Base-by-base conservation (phyloP, 2,329 filamentous ascomycete species). In the Mariannaea sp. region DNA sequence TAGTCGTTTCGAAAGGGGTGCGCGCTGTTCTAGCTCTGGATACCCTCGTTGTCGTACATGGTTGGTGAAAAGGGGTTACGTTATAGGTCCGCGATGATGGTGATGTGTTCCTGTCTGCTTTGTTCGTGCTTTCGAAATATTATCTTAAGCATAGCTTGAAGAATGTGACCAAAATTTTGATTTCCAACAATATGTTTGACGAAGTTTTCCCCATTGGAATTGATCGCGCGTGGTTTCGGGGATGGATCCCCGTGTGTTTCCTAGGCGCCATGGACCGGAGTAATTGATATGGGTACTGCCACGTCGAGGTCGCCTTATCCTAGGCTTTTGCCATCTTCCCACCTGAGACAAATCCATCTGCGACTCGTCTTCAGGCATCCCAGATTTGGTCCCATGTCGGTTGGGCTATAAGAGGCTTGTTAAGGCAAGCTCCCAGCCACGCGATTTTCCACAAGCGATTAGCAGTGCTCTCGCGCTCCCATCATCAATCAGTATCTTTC, bases 21-120 rank as follows among this genome's bases (percentile, higher is more conserved):
- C 48, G 42, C 48, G 55, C 33, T 57, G 54, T 62, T 57, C 61
- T 63, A 53, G 57, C 58, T 60, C 47, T 50, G 57, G 51, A 49
- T 62, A 50, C 51, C 55, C 51, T 47, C 50, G 49, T 48, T 60
- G 49, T 56, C 54, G 57, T 54, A 26, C 49, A 52, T 54, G 53
- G 19, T 41, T 35, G 27, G 53, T 45, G 30, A 41, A 53, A 56
- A 43, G 53, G 43, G 53, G 47, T 38, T 53, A 38, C 44, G 43
- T 43, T 53, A 53, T 48, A 53, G 49, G 35, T 48, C 19, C 22
- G 35, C 12, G 32, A 24, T 42, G 45, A 46, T 50, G 46, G 46
- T 54, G 51, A 50, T 48, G 44, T 39, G 53, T 40, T 40, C 46
- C 35, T 56, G 49, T 44, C 46, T 38, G 47, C 26, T n/a, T n/a